Base-by-base conservation (phyloP, 2,329 filamentous ascomycete genomes). In the Thielaviopsis populi region DNA sequence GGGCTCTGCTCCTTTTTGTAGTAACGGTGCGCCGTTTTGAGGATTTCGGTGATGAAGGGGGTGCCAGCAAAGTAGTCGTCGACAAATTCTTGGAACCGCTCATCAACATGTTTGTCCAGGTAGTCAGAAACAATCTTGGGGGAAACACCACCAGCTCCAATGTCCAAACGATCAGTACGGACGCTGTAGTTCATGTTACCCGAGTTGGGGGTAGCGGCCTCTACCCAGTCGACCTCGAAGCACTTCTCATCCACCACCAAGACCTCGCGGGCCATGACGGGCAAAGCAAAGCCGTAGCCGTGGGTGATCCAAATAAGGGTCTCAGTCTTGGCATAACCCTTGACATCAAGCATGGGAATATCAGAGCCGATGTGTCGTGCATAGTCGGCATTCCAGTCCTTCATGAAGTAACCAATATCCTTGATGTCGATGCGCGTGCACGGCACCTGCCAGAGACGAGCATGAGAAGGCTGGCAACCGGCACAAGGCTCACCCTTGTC, bases 361-460 rank as follows among this genome's bases (percentile, higher is more conserved):
- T 89, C 89, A 65, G 89, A 84, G 68, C 84, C 88, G 69, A 94
- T 83, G 73, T 96, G 91, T 69, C 91, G 87, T 76, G 96, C 91
- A 70, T 94, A 96, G 74, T 97, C 92, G 54, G 91, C 91, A 77
- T 92, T 95, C 91, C 91, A 97, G 75, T 96, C 92, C 80, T 96
- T 96, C 89, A 96, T 94, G 79, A 97, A 97, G 75, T 95, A 96
- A 53, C 85, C 89, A 71, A 97, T 95, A 71, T 97, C 92, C 81
- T 96, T 96, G 80, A 97, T 97, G 74, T 96, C 92, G 71, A 96
- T 96, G 67, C 92, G 88, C 48, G 92, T 97, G 80, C 92, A 97
- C 67, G 92, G 92, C 54, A 97, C 92, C 76, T 96, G 91, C 92
- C 92, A 97, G 62, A 97, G 80, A 68, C 92, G 86, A 68, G 92